Percentiles rank a stretch among this genome's conserved stretches.
These are phyloP conservation scores for Carex parvula DNA, from an alignment of 176 grass and related monocot genomes.

Conservation along the genomic window DNA sequence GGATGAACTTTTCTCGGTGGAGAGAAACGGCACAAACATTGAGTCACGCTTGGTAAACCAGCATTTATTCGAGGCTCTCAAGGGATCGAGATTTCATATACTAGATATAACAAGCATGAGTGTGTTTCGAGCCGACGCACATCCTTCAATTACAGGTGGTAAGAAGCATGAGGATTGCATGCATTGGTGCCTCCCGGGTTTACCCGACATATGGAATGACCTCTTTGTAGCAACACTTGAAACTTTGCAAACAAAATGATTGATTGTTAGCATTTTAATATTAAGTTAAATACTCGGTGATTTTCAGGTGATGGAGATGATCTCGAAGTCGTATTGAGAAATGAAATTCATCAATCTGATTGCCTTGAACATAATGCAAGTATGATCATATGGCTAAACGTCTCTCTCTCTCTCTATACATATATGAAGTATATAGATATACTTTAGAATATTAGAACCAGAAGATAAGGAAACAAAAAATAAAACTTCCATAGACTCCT, in stretches of 20 bases:
- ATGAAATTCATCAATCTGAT: too few species aligned
- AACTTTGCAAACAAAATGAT: neutral
- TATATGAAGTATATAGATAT: too few species aligned
- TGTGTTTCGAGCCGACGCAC: constrained; percentile 88
- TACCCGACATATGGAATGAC: constrained; percentile 86
- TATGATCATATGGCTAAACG: too few species aligned
- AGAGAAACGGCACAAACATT: constrained; percentile 60
- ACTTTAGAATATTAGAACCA: too few species aligned
- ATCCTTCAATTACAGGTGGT: constrained; percentile 72
- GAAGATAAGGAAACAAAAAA: too few species aligned
- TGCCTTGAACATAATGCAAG: too few species aligned
- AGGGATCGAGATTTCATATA: constrained; percentile 53
- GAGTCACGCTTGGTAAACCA: constrained; percentile 65
- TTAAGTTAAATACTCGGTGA: neutral
- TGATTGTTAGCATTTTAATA: neutral
- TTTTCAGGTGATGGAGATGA: neutral
- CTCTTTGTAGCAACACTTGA: constrained; percentile 48
- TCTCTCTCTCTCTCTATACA: too few species aligned
- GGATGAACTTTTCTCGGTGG: constrained; percentile 54
- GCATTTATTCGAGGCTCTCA: constrained; percentile 45
- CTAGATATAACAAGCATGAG: constrained; percentile 69
- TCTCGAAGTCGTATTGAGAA: neutral
- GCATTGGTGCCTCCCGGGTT: constrained; percentile 98
- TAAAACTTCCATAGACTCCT: too few species aligned
- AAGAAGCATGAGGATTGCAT: constrained; percentile 95